Percentiles rank a stretch among this genome's conserved stretches.
Evolutionary conservation across 1,284 basidiomycete species (phyloP).

Genomic region (Uromyces viciae-fabae): DNA sequence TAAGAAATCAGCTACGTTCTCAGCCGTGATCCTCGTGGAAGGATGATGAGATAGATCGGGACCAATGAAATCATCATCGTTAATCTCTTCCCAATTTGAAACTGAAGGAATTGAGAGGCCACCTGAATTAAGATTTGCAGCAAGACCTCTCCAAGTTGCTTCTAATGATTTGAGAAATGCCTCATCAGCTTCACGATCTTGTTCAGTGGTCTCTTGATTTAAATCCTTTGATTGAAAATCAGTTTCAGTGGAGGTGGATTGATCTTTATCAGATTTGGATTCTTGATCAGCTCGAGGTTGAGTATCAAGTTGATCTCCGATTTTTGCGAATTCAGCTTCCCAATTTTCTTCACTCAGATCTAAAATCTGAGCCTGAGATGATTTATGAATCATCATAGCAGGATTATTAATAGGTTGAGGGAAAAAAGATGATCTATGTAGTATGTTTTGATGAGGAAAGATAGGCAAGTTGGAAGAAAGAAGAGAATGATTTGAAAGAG

Average conservation of each 20-base stretch:
- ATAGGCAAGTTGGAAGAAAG: neutral
- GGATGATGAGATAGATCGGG: slow-evolving; percentile 28
- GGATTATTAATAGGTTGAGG: neutral
- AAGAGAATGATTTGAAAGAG: neutral
- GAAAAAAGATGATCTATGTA: neutral
- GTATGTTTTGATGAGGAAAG: slow-evolving; percentile 9
- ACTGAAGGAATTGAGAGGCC: slow-evolving; percentile 68
- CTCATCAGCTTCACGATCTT: slow-evolving; percentile 55
- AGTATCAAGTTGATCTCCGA: slow-evolving; percentile 26
- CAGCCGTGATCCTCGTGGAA: slow-evolving; percentile 47
- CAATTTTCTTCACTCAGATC: slow-evolving; percentile 52
- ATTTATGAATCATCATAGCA: slow-evolving; percentile 46
- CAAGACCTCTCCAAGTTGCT: slow-evolving; percentile 50
- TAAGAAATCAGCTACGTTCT: slow-evolving; percentile 51
- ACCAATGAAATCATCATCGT: slow-evolving; percentile 49
- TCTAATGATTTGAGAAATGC: slow-evolving; percentile 56
- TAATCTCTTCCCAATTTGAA: slow-evolving; percentile 51
- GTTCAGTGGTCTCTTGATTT: slow-evolving; percentile 48
- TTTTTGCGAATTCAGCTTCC: slow-evolving; percentile 46
- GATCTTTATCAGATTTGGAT: neutral
- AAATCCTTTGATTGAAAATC: slow-evolving; percentile 4
- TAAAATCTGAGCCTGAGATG: slow-evolving; percentile 49
- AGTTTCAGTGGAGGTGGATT: neutral
- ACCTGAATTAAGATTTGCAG: slow-evolving; percentile 56
- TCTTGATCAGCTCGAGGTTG: neutral